Evolutionary conservation across 2,329 filamentous ascomycete genomes (phyloP).

Genomic region (Apiospora koreana): DNA sequence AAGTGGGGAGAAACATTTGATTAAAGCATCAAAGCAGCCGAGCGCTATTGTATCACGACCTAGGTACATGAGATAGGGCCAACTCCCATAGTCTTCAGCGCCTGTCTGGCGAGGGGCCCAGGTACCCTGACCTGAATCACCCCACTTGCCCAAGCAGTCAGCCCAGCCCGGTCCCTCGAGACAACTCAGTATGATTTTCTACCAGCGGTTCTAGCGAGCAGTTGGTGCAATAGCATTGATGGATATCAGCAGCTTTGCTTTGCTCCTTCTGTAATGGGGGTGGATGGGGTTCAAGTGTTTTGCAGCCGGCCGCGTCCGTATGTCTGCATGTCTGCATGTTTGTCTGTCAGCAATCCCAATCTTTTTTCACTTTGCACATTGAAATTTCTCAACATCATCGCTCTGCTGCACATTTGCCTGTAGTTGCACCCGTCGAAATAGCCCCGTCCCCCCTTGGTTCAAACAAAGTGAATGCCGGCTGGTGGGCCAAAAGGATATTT

Average conservation of each 20-base stretch:
- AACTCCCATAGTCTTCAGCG: neutral
- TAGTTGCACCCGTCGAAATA: neutral
- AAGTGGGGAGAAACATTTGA: neutral
- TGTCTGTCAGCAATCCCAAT: neutral
- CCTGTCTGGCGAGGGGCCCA: neutral
- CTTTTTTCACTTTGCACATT: neutral
- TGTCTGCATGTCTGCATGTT: neutral
- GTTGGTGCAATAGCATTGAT: neutral
- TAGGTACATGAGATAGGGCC: neutral
- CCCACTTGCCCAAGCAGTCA: neutral
- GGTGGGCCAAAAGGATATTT: conserved; percentile 6
- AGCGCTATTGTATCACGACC: neutral
- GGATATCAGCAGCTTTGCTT: neutral
- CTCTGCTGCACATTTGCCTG: neutral
- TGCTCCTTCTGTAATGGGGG: neutral
- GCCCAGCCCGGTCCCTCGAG: neutral
- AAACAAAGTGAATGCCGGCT: neutral
- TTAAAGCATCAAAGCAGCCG: conserved; percentile 1
- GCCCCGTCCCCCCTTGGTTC: neutral
- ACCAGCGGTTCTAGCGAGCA: too few relatives aligned
- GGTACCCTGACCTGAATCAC: neutral
- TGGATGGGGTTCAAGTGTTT: neutral
- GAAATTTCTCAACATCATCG: neutral
- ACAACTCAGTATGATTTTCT: neutral
- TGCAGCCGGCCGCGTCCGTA: too few relatives aligned